Percentiles rank a stretch among this genome's conserved stretches.
These are phyloP conservation scores for Zygnema cylindricum DNA, from an alignment of 139 green algal species.

Conservation along the genomic window DNA sequence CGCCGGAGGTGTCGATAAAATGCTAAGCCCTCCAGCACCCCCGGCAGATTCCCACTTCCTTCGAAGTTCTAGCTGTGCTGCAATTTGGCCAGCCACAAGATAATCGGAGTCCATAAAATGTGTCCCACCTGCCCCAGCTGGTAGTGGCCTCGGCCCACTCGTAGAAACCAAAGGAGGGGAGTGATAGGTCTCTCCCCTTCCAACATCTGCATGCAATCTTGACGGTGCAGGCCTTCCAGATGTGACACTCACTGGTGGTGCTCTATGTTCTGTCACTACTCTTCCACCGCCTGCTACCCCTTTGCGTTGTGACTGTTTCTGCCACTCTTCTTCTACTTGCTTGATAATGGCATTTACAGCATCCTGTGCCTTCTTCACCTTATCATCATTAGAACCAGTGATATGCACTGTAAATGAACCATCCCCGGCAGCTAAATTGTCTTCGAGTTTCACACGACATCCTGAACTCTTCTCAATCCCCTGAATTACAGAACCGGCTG, in stretches of 20 bases:
- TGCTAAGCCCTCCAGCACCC: background rate
- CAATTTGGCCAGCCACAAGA: background rate
- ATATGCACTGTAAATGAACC: constrained; percentile 50
- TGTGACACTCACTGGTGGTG: background rate
- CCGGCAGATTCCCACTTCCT: background rate
- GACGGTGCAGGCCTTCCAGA: background rate
- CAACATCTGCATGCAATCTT: background rate
- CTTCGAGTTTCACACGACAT: constrained; percentile 46
- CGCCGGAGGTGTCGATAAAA: too few relatives aligned
- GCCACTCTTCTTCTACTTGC: constrained; percentile 13
- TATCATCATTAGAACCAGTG: constrained; percentile 29
- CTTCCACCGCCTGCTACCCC: background rate
- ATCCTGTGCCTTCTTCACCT: constrained; percentile 32
- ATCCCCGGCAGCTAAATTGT: background rate
- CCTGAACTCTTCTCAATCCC: constrained; percentile 47
- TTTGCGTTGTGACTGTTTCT: background rate
- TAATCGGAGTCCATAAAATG: background rate
- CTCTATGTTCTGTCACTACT: background rate
- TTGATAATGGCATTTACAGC: constrained; percentile 22
- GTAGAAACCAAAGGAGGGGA: background rate
- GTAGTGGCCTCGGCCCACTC: background rate
- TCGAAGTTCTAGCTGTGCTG: background rate
- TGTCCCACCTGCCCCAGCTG: background rate
- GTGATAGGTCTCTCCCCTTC: background rate
- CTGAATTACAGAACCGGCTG: constrained; percentile 46